phyloP scores from a whole-genome alignment of 176 grass and related monocot genomes.

The Leersia perrieri region DNA sequence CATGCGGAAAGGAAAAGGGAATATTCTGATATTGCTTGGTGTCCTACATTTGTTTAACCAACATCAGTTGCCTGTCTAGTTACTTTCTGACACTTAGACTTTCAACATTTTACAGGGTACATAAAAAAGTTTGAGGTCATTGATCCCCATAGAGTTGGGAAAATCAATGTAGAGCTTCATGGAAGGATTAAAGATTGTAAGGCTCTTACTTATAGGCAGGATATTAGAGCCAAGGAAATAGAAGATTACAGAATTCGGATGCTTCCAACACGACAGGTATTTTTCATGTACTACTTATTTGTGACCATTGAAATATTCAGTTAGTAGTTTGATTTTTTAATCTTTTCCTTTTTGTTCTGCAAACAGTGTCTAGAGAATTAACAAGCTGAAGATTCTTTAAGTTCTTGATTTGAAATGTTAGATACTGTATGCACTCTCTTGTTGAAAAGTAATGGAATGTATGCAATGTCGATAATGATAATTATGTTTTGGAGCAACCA shows the following conservation, averaged over 20 bases:
- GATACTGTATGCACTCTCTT: neutral
- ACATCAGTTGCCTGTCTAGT: neutral
- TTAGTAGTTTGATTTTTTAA: too few relatives aligned
- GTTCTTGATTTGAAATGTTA: neutral
- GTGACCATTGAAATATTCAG: neutral
- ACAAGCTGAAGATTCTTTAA: neutral
- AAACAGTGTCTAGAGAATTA: too few relatives aligned
- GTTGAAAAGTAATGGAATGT: neutral
- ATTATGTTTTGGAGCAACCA: neutral
- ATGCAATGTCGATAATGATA: neutral
- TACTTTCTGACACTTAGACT: slow-evolving; percentile 1
- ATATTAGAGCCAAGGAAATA: slow-evolving; percentile 71
- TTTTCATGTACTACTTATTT: too few relatives aligned
- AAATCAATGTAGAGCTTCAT: slow-evolving; percentile 76
- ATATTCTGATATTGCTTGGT: neutral
- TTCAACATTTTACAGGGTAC: slow-evolving; percentile 53
- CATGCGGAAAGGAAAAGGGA: neutral
- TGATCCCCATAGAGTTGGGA: slow-evolving; percentile 86
- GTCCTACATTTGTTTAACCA: neutral
- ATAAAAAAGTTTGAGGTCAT: slow-evolving; percentile 82
- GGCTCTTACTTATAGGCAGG: slow-evolving; percentile 85
- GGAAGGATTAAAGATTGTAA: slow-evolving; percentile 90
- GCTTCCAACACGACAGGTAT: slow-evolving; percentile 89
- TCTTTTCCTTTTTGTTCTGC: too few relatives aligned
- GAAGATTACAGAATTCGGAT: slow-evolving; percentile 72